Conservation (phyloP, 768 basidiomycete genomes). For the Agaricus blazei region DNA sequence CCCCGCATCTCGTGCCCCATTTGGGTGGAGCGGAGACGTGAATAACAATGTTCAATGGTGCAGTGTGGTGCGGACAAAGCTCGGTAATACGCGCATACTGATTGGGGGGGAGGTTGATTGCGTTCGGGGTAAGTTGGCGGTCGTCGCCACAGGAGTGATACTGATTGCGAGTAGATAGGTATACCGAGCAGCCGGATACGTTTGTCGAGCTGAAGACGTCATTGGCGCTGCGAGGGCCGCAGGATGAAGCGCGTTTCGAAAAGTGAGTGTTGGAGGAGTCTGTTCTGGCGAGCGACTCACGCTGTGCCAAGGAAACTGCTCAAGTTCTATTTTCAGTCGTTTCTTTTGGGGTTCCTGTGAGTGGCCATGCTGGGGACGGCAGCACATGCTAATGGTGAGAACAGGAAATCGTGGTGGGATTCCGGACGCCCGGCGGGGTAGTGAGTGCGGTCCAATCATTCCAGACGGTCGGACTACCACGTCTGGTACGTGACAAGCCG, state of each 20-base stretch:
- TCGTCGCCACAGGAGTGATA: neutral
- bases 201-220: constrained; percentile 91
- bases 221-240: constrained; percentile 52
- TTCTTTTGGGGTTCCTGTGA: constrained; percentile 83
- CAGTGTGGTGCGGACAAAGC: constrained; percentile 80
- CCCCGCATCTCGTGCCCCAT: constrained; percentile 23
- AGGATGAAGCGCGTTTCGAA: constrained; percentile 74
- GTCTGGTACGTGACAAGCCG: constrained; percentile 68
- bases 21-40: constrained; percentile 76
- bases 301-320: constrained; percentile 67
- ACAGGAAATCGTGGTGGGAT: constrained; percentile 84
- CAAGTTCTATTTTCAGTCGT: constrained; percentile 90
- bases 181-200: constrained; percentile 55
- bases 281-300: constrained; percentile 6
- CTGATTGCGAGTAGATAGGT: constrained; percentile 33
- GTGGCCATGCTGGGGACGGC: constrained; percentile 17
- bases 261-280: constrained; percentile 41
- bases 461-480: constrained; percentile 75
- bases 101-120: constrained; percentile 94
- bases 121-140: constrained; percentile 52
- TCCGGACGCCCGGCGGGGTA: constrained; percentile 73
- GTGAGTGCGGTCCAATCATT: constrained; percentile 65
- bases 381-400: constrained; percentile 5
- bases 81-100: constrained; percentile 65
- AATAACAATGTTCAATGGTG: constrained; percentile 92